Percentiles rank a stretch among this genome's conserved stretches.
Evolutionary conservation across 176 grass and related monocot species (phyloP).

Genomic region (Chrysopogon serrulatus): DNA sequence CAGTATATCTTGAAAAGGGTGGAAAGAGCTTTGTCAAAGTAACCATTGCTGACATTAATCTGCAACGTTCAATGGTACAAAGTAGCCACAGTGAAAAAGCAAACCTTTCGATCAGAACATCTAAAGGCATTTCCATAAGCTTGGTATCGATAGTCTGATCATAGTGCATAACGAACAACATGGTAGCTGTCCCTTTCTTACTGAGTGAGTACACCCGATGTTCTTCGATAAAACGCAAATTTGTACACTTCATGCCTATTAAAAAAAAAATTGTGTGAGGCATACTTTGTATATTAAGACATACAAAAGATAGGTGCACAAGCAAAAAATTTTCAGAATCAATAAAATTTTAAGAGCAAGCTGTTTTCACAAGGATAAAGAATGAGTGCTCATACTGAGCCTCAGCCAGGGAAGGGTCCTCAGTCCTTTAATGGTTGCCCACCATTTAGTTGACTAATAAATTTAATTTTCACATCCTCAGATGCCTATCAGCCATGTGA

Average conservation of each 20-base stretch:
- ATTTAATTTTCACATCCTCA: too few relatives aligned
- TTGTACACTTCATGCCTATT: slow-evolving; percentile 30
- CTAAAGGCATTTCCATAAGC: slow-evolving; percentile 26
- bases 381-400: too few relatives aligned
- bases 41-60: not conserved
- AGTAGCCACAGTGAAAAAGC: not conserved
- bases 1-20: not conserved
- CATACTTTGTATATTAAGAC: not conserved
- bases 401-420: too few relatives aligned
- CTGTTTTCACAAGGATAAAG: too few relatives aligned
- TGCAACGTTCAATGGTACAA: not conserved
- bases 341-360: too few relatives aligned
- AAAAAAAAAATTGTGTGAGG: not conserved
- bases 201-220: slow-evolving; percentile 44
- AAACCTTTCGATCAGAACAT: slow-evolving; percentile 48
- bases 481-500: too few relatives aligned
- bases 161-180: too few relatives aligned
- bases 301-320: not conserved
- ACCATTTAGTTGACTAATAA: too few relatives aligned
- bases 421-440: too few relatives aligned
- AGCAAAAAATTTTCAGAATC: too few relatives aligned
- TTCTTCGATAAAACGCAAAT: slow-evolving; percentile 36
- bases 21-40: too few relatives aligned
- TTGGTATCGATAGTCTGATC: not conserved
- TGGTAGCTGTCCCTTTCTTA: too few relatives aligned